phyloP scores from a whole-genome alignment of 2,329 filamentous ascomycete species.

The Pseudogymnoascus sp. region DNA sequence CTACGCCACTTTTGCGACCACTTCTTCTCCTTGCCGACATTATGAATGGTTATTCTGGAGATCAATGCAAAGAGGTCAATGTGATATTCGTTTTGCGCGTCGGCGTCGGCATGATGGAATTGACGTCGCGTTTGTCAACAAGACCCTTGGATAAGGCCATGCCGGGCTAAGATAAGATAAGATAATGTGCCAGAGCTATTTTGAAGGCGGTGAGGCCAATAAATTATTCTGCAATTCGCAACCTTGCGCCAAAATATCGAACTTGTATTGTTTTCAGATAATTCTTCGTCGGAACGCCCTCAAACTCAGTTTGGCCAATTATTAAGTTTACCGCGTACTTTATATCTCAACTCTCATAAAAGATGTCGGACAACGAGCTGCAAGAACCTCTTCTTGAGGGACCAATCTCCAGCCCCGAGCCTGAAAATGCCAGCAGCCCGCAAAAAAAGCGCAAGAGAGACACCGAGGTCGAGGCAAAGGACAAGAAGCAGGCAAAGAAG shows the following conservation, averaged over 20 bases:
- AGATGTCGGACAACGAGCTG: slow-evolving; percentile 22
- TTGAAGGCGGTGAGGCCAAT: slow-evolving; percentile 4
- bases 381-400: slow-evolving; percentile 25
- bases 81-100: slow-evolving; percentile 5
- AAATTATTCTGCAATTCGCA: slow-evolving; percentile 1
- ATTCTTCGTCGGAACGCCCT: background rate
- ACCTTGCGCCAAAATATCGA: background rate
- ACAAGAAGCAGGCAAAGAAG: slow-evolving; percentile 31
- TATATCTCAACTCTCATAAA: background rate
- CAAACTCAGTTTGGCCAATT: background rate
- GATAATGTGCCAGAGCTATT: slow-evolving; percentile 4
- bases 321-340: background rate
- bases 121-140: slow-evolving; percentile 8
- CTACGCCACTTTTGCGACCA: background rate
- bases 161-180: slow-evolving; percentile 5
- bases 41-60: background rate
- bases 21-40: slow-evolving; percentile 4
- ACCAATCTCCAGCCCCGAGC: slow-evolving; percentile 16
- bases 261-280: background rate
- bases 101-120: background rate
- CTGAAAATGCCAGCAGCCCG: slow-evolving; percentile 9
- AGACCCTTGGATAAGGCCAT: slow-evolving; percentile 6
- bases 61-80: background rate
- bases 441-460: slow-evolving; percentile 26
- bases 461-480: slow-evolving; percentile 14